A percentile compares a stretch with the other conserved stretches of the same genome.
Evolutionary conservation across 2,329 filamentous ascomycete genomes (phyloP).

Genomic region (Hypoxylon sp.): DNA sequence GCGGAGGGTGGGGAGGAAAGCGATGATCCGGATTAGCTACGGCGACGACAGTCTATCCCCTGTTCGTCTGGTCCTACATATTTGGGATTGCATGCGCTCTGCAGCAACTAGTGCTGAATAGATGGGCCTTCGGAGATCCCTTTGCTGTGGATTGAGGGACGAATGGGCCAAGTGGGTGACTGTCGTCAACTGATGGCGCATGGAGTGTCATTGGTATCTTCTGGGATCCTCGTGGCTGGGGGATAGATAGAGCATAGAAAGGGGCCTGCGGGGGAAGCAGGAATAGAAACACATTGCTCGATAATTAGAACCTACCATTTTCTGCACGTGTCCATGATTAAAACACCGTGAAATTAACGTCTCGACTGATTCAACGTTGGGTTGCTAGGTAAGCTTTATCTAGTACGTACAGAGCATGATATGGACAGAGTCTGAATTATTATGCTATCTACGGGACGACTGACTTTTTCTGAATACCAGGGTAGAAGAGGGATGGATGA

Average conservation of each 20-base stretch:
- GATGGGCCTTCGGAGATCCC: background rate
- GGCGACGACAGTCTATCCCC: constrained; percentile 76
- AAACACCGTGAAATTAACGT: background rate
- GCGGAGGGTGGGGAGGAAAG: constrained; percentile 75
- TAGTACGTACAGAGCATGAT: too few species aligned
- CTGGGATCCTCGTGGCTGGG: constrained; percentile 5
- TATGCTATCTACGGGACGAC: constrained; percentile 36
- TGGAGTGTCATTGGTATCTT: constrained; percentile 6
- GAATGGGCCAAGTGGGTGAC: constrained; percentile 52
- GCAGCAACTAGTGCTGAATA: background rate
- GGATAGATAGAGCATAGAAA: background rate
- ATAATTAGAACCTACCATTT: background rate
- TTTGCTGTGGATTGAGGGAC: constrained; percentile 50
- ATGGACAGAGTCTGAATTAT: constrained; percentile 16
- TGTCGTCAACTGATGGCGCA: constrained; percentile 36
- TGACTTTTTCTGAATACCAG: constrained; percentile 27
- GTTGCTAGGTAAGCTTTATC: background rate
- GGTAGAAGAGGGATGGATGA: constrained; percentile 43
- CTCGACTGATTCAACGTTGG: too few species aligned
- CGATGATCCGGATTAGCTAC: constrained; percentile 73
- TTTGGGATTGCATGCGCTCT: constrained; percentile 24
- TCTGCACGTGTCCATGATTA: background rate
- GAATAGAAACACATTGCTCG: background rate
- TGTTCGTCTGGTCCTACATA: constrained; percentile 73
- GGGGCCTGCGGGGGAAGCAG: background rate